Conservation (phyloP, 345 rosid genomes). For the Kernera saxatilis region DNA sequence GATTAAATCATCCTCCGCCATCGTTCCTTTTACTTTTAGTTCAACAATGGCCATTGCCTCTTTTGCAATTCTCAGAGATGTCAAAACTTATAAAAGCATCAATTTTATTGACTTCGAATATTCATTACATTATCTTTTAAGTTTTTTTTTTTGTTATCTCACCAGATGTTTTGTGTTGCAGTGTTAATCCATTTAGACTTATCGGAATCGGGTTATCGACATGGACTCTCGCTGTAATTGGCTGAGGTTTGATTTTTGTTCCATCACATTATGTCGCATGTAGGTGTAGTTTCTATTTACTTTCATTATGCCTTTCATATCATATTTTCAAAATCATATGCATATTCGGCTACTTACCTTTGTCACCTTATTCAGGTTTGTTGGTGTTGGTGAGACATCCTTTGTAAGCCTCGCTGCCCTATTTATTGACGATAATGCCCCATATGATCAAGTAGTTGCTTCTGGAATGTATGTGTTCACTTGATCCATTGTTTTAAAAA, state of each 20-base stretch:
- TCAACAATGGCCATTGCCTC: too few relatives aligned
- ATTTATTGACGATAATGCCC: slow-evolving; percentile 91
- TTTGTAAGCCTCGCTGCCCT: slow-evolving; percentile 95
- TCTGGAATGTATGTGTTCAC: not conserved
- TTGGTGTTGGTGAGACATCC: slow-evolving; percentile 96
- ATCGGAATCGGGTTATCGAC: slow-evolving; percentile 83
- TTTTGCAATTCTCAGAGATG: too few relatives aligned
- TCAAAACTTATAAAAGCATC: too few relatives aligned
- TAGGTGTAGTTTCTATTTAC: slow-evolving; percentile 30
- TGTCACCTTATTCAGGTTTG: slow-evolving; percentile 54
- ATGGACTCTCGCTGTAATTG: slow-evolving; percentile 71
- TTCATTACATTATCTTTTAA: not conserved
- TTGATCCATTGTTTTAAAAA: not conserved
- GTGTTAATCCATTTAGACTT: slow-evolving; percentile 86
- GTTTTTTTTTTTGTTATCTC: not conserved
- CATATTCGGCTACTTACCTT: not conserved
- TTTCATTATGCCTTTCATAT: not conserved
- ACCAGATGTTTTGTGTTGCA: slow-evolving; percentile 32
- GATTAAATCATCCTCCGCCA: too few relatives aligned
- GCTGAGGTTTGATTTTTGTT: slow-evolving; percentile 82
- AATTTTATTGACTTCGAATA: not conserved
- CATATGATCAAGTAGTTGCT: slow-evolving; percentile 51
- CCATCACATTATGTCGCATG: slow-evolving; percentile 76
- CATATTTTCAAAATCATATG: not conserved
- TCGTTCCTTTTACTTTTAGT: too few relatives aligned